Base-by-base conservation (phyloP, 371 early-diverging fungal genomes). In the Mucor sp. region DNA sequence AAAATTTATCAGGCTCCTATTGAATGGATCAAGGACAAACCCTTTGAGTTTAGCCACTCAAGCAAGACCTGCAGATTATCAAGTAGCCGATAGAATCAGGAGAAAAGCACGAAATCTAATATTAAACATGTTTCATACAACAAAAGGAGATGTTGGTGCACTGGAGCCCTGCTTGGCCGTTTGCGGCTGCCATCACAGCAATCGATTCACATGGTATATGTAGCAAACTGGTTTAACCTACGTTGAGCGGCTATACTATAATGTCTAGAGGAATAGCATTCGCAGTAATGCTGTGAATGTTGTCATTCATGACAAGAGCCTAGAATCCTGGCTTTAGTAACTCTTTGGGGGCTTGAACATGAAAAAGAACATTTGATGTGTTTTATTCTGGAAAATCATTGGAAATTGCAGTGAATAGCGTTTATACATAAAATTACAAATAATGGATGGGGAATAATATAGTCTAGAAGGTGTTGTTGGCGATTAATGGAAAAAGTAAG, bases 401-500 rank as follows among this genome's bases (percentile, higher is more conserved):
- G 41, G 5, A 47, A 47, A 47, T 47, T 47, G 47, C 19, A 27
- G 53, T 53, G 53, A 25, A 27, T 5, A 53, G 53, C 14, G 53
- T 53, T 53, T 53, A 53, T 53, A 53, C 53, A 53, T 53, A 53
- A 53, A 53, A 53, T 53, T 53, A 53, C 53, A 53, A 27, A 53
- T 53, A 53, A 53, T 27, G 25, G 23, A 53, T 47, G 15, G 53
- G 53, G 53, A 53, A 53, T 53, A 53, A 53, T 53, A 53, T 53
- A 53, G 53, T 53, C 53, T 53, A 53, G 4, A 41, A 25, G 27
- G 21, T 53, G 25, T 5, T 57, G 33, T 32, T 57, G 32, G 48
- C 17, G 50, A 65, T 67, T 83, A 94, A 60, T 91, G 90, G 88
- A 98, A 98, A 67, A 98, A 98, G 82, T 98, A 98, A 27, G 81